These are phyloP conservation scores for Fraxinus greggii DNA, from an alignment of 305 asterid species.

Conservation along the genomic window DNA sequence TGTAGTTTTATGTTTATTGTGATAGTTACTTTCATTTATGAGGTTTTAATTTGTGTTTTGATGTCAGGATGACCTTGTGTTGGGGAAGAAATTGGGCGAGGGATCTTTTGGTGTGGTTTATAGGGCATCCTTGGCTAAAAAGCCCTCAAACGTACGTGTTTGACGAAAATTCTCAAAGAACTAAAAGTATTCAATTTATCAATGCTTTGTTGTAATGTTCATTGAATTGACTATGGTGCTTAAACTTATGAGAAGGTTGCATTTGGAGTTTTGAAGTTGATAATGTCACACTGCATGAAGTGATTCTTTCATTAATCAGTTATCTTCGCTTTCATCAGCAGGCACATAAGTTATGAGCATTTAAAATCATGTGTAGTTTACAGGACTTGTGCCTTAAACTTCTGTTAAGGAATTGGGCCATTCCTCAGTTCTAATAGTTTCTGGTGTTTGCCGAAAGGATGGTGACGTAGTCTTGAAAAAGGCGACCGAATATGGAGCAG, in stretches of 20 bases:
- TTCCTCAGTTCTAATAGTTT: constrained; percentile 1
- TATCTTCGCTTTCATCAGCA: not conserved
- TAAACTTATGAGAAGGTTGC: constrained; percentile 8
- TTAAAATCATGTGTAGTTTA: not conserved
- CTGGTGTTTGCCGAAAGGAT: constrained; percentile 38
- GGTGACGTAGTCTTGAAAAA: constrained; percentile 80
- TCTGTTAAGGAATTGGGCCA: not conserved
- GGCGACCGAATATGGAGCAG: constrained; percentile 98
- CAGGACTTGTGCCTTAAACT: not conserved
- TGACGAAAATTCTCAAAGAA: not conserved
- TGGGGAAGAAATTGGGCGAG: constrained; percentile 95
- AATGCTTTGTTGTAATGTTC: not conserved
- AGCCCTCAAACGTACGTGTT: constrained; percentile 57
- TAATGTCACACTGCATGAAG: not conserved
- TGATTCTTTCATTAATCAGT: not conserved
- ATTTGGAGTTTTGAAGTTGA: not conserved
- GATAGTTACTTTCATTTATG: constrained; percentile 2
- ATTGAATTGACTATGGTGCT: not conserved
- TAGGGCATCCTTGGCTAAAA: constrained; percentile 61
- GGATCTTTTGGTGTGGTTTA: constrained; percentile 91
- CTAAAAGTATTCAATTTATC: not conserved
- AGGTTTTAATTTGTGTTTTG: constrained; percentile 17
- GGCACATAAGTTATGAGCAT: not conserved
- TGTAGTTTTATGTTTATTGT: not conserved
- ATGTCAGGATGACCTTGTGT: constrained; percentile 80